Conservation (phyloP, 768 basidiomycete genomes). For the Royoungia palumana region DNA sequence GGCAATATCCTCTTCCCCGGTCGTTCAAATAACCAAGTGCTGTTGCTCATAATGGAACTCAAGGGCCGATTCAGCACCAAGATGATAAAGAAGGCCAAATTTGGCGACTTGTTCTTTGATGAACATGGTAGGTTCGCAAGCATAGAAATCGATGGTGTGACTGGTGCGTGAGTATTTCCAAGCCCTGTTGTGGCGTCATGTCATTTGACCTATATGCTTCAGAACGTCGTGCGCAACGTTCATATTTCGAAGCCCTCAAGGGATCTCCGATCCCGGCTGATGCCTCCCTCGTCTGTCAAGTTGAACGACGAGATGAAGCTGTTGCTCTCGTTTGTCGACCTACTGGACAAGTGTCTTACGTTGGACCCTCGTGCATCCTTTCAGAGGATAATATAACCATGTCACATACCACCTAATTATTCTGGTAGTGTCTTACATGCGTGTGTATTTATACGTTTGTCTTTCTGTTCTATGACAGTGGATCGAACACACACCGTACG, state of each 20-base stretch:
- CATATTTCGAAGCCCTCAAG: conserved; percentile 79
- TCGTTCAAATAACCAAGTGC: conserved; percentile 96
- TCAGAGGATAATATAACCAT: conserved; percentile 48
- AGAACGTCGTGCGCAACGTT: conserved; percentile 82
- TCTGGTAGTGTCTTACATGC: neutral
- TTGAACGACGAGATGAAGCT: conserved; percentile 84
- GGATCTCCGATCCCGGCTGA: conserved; percentile 77
- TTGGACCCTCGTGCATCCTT: conserved; percentile 90
- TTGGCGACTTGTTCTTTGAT: conserved; percentile 91
- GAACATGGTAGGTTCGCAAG: conserved; percentile 85
- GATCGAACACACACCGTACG: no score
- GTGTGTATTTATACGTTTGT: conserved; percentile 1
- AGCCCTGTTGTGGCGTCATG: conserved; percentile 1
- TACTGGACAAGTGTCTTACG: conserved; percentile 86
- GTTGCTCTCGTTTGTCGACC: conserved; percentile 76
- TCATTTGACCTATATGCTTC: conserved; percentile 20
- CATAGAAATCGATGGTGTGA: conserved; percentile 79
- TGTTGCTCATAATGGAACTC: conserved; percentile 96
- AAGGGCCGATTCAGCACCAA: conserved; percentile 91
- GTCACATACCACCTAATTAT: conserved; percentile 13
- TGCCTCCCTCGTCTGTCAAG: conserved; percentile 76
- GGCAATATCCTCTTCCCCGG: conserved; percentile 98
- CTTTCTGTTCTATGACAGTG: no score
- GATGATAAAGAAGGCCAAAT: conserved; percentile 92
- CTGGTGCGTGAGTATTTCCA: conserved; percentile 65